Evolutionary conservation across 495 filamentous ascomycete species (phyloP).

Genomic region (Aspergillus cavernicola): DNA sequence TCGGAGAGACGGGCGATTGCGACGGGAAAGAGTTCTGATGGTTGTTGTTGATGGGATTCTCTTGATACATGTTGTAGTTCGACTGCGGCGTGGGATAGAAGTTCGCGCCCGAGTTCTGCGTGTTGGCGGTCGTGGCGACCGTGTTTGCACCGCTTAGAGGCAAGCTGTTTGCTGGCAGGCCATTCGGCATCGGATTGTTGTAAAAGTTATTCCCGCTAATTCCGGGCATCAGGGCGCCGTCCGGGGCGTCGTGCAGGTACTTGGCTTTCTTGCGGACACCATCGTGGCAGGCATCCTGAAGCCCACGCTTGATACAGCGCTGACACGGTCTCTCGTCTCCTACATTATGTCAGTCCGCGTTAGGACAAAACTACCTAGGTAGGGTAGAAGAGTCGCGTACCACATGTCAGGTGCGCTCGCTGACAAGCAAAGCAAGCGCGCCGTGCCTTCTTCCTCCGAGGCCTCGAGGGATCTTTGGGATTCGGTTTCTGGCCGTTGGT

Average conservation of each 20-base stretch:
- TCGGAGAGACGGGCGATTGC: slow-evolving; percentile 67
- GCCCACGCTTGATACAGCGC: slow-evolving; percentile 87
- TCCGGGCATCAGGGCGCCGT: slow-evolving; percentile 66
- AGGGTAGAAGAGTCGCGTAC: slow-evolving; percentile 53
- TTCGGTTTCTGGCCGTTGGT: slow-evolving; percentile 21
- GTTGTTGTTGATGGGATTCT: slow-evolving; percentile 32
- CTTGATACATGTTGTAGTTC: slow-evolving; percentile 40
- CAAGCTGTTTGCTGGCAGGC: slow-evolving; percentile 30
- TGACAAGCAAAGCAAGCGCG: slow-evolving; percentile 96
- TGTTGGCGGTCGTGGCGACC: background rate
- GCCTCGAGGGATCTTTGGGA: slow-evolving; percentile 67
- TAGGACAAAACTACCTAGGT: background rate
- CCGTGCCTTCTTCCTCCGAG: slow-evolving; percentile 91
- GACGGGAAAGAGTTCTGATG: slow-evolving; percentile 54
- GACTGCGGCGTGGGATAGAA: slow-evolving; percentile 38
- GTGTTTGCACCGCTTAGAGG: background rate
- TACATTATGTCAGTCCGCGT: slow-evolving; percentile 29
- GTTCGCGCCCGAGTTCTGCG: slow-evolving; percentile 21
- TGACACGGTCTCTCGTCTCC: slow-evolving; percentile 88
- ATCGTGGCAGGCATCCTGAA: slow-evolving; percentile 88
- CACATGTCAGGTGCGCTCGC: slow-evolving; percentile 94
- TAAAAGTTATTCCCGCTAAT: slow-evolving; percentile 44
- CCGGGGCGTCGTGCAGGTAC: slow-evolving; percentile 93
- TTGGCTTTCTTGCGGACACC: slow-evolving; percentile 98
- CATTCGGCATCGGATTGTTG: slow-evolving; percentile 33